Base-by-base conservation (phyloP, 2,329 filamentous ascomycete genomes). In the Xylariales sp. region DNA sequence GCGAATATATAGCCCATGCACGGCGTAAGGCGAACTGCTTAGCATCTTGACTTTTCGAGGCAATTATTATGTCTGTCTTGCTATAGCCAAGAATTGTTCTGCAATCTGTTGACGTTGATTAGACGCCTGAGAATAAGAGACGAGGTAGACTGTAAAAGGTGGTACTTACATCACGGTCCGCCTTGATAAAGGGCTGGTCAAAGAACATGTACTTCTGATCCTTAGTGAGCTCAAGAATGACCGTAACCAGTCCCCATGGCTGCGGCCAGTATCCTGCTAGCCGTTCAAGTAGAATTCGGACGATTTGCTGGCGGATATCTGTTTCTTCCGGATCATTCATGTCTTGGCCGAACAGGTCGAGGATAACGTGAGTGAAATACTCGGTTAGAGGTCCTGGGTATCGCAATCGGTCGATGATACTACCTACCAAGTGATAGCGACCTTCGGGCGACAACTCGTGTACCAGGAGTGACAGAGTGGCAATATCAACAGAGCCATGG, bases 191-290 rank as follows among this genome's bases (percentile, higher is more conserved):
- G 32, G 93, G 92, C 72, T 97, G 85, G 58, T 96, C 93, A 84
- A 97, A 98, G 84, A 99, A 97, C 76, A 90, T 90, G 80, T 95
- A 97, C 77, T 90, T 93, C 62, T 92, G 90, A 78, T 97, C 97
- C 84, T 97, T 97, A 73, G 97, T 85, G 65, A 99, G 86, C 82
- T 98, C 96, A 70, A 96, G 83, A 69, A 97, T 87, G 43, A 94
- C 95, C 70, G 94, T 90, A 78, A 97, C 90, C 50, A 99, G 83
- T 12, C 97, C 97, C 95, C 95, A 98, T 18, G 97, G 95, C 78
- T 98, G 95, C 60, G 95, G 95, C 82, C 94, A 93, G 79, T 93
- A 93, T 28, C 93, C 92, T 67, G 97, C 88, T 54, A 97, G 84
- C 56, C 96, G 89, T 84, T 99, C 96, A 45, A 97, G 85, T 53